phyloP scores from a whole-genome alignment of 108 stramenopile species.

The Asterionellopsis glacialis region DNA sequence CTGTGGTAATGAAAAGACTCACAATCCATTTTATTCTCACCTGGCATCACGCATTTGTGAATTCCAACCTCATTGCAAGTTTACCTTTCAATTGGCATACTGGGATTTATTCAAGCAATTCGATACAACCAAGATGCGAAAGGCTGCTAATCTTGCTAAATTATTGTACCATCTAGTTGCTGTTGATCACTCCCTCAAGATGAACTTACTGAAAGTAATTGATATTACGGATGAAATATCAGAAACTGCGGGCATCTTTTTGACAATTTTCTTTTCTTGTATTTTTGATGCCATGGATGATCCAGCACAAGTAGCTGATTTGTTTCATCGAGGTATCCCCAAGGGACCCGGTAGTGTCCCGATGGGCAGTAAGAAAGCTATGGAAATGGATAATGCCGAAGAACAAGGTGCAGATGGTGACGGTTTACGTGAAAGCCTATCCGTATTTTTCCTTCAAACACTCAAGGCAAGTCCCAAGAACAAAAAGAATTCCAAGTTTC shows the following conservation, averaged over 20 bases:
- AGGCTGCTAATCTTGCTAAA: conserved; percentile 88
- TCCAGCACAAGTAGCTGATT: conserved; percentile 31
- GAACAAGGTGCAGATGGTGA: conserved; percentile 25
- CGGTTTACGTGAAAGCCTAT: conserved; percentile 57
- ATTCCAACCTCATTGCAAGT: conserved; percentile 82
- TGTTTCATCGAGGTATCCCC: conserved; percentile 37
- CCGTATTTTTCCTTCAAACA: conserved; percentile 74
- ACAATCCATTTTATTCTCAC: conserved; percentile 93
- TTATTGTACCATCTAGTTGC: conserved; percentile 81
- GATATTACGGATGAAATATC: conserved; percentile 68
- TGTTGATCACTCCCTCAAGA: conserved; percentile 43
- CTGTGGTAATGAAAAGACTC: conserved; percentile 84
- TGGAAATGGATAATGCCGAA: conserved; percentile 18
- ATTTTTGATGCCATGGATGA: conserved; percentile 64
- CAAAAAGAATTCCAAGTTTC: conserved; percentile 61
- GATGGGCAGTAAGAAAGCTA: conserved; percentile 10
- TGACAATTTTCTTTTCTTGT: conserved; percentile 63
- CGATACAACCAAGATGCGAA: conserved; percentile 60
- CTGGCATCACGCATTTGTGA: conserved; percentile 88
- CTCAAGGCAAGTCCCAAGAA: conserved; percentile 83
- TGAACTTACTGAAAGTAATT: conserved; percentile 76
- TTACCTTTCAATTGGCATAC: conserved; percentile 89
- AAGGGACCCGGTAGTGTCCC: conserved; percentile 1
- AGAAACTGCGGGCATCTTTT: conserved; percentile 66
- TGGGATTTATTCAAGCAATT: conserved; percentile 95